Evolutionary conservation across 768 basidiomycete species (phyloP), one percentile per base, ranked within the genome.

Genomic region (Calocybe gangraenosa): DNA sequence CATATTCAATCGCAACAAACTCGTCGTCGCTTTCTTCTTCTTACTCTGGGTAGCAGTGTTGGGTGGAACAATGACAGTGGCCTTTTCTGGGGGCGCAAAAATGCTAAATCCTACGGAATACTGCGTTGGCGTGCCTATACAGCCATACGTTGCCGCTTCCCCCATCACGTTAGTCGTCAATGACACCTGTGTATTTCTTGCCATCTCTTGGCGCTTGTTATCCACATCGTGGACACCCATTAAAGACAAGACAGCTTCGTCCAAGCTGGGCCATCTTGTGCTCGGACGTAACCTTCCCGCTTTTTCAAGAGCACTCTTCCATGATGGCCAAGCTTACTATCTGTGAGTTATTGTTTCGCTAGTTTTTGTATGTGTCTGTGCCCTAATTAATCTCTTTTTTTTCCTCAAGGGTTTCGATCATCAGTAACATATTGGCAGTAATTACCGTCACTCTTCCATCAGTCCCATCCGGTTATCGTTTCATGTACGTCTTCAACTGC

Each of bases 291-390:
- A 56, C 25, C 37, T 66, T 3, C 63, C 67, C 2, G 47, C 44
- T 5, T 58, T 64, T 14, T 56, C 59, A 2, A 56, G 47, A 31
- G 48, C 55, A 1, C 33, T 66, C 3, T 42, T 65, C 14, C 52
- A 50, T 17, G 65, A 64, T 9, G 61, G 65, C 0, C 66, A 65
- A 40, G 46, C 51, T 9, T 68, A 65, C 39, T 66, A 63, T 41
- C 30, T 63, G 67, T 67, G 42, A 32, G 64, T 59, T 7, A 25
- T 30, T 31, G 3, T n/a, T 34, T 4, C 15, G 30, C 19, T 34
- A 9, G 32, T 13, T 42, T 22, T 20, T 15, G 3, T n/a, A 7
- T 39, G 6, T 6, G n/a, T 28, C 25, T 5, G 25, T 28, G 5
- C 11, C 25, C 11, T 11, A 32, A 32, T 18, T 38, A 15, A 37